Conservation (phyloP, 805 yeast species). For the Saccharomycopsis babjevae region DNA sequence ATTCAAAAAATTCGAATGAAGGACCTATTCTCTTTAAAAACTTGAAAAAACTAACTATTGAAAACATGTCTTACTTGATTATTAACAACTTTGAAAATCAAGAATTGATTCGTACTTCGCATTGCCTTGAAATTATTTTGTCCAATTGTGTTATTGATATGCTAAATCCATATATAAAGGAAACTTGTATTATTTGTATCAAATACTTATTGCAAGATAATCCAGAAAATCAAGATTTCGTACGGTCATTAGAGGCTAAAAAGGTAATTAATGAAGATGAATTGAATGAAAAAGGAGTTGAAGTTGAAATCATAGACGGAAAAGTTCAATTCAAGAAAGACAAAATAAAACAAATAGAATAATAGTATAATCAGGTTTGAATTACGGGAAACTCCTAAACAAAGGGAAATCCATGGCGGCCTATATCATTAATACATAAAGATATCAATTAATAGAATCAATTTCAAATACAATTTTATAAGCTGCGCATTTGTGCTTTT, state of each 20-base stretch:
- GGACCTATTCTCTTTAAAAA: conserved; percentile 43
- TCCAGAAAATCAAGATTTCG: conserved; percentile 61
- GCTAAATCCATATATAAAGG: conserved; percentile 82
- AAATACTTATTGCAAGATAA: conserved; percentile 59
- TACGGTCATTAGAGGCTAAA: conserved; percentile 67
- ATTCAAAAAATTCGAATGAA: not conserved
- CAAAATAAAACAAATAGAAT: conserved; percentile 2
- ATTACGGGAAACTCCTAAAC: no score
- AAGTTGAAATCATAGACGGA: conserved; percentile 64
- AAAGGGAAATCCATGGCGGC: no score
- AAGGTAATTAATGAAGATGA: conserved; percentile 49
- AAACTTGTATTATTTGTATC: conserved; percentile 71
- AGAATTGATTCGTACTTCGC: conserved; percentile 51
- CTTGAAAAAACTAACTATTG: conserved; percentile 56
- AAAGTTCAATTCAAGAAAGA: conserved; percentile 43
- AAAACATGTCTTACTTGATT: conserved; percentile 49
- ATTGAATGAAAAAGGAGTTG: conserved; percentile 66
- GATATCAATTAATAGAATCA: no score
- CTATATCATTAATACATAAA: no score
- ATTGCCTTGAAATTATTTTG: conserved; percentile 61
- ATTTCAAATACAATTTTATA: no score
- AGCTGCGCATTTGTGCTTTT: no score
- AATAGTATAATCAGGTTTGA: no score
- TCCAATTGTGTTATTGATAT: conserved; percentile 81
- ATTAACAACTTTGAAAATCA: conserved; percentile 47